phyloP scores from a whole-genome alignment of 2,329 filamentous ascomycete species.

The Neofusicoccum laricinum region DNA sequence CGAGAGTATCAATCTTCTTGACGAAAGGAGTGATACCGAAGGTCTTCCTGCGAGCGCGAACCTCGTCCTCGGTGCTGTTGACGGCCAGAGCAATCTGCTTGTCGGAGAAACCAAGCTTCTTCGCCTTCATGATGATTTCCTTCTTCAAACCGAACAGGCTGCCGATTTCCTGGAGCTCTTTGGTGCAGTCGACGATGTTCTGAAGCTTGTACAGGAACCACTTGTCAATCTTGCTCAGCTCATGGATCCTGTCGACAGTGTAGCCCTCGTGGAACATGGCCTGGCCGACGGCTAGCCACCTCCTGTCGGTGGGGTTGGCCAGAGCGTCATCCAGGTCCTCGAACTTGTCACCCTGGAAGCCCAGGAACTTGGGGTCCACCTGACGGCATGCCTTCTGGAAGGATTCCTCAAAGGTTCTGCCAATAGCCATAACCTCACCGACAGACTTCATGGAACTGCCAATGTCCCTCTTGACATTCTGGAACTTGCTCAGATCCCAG shows the following conservation, averaged over 20 bases:
- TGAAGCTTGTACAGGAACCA: conserved; percentile 99
- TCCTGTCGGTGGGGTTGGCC: conserved; percentile 88
- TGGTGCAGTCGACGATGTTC: conserved; percentile 90
- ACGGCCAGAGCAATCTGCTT: conserved; percentile 88
- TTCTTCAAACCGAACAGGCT: conserved; percentile 81
- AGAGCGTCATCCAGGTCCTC: conserved; percentile 88
- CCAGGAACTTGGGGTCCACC: conserved; percentile 87
- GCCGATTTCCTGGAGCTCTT: conserved; percentile 79
- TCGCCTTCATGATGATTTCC: conserved; percentile 83
- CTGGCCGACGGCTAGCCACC: conserved; percentile 96
- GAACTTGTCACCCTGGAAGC: conserved; percentile 94
- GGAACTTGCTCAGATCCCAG: conserved; percentile 98
- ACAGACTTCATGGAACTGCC: conserved; percentile 99
- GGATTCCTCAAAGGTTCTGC: conserved; percentile 96
- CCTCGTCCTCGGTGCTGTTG: conserved; percentile 81
- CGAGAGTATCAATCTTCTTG: conserved; percentile 97
- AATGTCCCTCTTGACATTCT: conserved; percentile 96
- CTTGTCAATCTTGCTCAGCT: conserved; percentile 97
- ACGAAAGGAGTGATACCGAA: conserved; percentile 94
- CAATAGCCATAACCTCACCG: conserved; percentile 98
- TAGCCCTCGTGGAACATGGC: conserved; percentile 98
- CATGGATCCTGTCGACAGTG: conserved; percentile 85
- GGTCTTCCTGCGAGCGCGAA: conserved; percentile 77
- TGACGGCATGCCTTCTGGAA: conserved; percentile 99
- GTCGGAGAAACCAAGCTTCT: conserved; percentile 98